Percentiles rank a stretch among this genome's conserved stretches.
These are phyloP conservation scores for Ambrosiella beaveri DNA, from an alignment of 2,329 filamentous ascomycete species.

Conservation along the genomic window DNA sequence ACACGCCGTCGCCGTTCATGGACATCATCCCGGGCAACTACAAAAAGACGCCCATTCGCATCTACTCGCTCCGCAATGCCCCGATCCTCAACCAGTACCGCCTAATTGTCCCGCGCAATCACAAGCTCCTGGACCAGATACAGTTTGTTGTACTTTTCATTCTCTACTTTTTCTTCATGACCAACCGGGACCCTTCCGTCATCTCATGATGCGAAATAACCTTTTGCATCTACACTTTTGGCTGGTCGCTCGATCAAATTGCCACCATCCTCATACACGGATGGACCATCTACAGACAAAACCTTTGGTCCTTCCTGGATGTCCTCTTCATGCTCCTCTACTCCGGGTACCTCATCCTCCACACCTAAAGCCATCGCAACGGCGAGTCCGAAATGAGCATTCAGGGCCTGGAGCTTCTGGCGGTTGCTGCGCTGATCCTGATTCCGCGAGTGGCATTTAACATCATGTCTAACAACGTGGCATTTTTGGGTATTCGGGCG, in stretches of 20 bases:
- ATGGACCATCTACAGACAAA: constrained; percentile 65
- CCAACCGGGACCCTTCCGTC: constrained; percentile 39
- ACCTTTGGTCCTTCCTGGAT: constrained; percentile 76
- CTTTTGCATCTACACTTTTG: constrained; percentile 58
- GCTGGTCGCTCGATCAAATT: constrained; percentile 65
- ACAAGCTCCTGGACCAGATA: constrained; percentile 55
- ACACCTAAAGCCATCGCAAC: constrained; percentile 44
- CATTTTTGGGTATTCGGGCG: constrained; percentile 62
- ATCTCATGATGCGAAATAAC: constrained; percentile 43
- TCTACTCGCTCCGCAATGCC: constrained; percentile 62
- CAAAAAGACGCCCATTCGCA: constrained; percentile 63
- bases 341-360: constrained; percentile 47
- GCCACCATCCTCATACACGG: constrained; percentile 61
- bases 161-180: constrained; percentile 59
- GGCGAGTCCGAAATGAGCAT: constrained; percentile 33
- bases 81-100: constrained; percentile 72
- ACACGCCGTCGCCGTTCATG: constrained; percentile 65
- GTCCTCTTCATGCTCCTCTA: constrained; percentile 62
- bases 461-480: constrained; percentile 64
- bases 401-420: constrained; percentile 59
- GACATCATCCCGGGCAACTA: constrained; percentile 76
- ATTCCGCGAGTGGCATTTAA: constrained; percentile 70
- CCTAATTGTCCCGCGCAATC: constrained; percentile 61
- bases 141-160: constrained; percentile 55
- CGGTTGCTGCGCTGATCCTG: constrained; percentile 60